Evolutionary conservation across 805 yeast genomes (phyloP), one percentile per base, ranked within the genome.

Genomic region (Lachancea thermotolerans): DNA sequence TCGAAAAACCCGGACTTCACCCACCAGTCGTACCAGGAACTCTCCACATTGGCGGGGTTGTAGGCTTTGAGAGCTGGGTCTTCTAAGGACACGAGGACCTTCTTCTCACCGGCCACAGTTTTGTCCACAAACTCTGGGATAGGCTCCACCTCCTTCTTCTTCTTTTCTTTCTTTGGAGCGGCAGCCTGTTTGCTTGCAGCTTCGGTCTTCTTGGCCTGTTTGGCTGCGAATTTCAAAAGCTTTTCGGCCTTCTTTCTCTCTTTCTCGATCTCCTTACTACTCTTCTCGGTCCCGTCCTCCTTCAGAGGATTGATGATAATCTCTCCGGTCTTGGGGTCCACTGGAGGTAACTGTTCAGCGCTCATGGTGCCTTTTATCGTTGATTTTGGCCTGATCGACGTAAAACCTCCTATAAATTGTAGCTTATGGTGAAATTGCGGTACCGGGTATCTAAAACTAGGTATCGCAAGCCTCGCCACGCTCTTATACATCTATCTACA

Each of bases 1-100:
- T 84, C 82, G 60, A 93, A 93, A 59, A 79, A 81, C 15, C 93
- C 95, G 66, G 86, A 76, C 58, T 84, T 74, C 49, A 78, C 83
- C 99, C 99, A 93, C 98, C 99, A 93, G 15, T 77, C 79, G 69
- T 91, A 91, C 99, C 99, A 93, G 11, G 96, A 86, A 46, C 95
- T 83, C 69, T 93, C 99, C 39, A 93, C 97, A 56, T 82, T 84
- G 56, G 79, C 78, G 30, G 99, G 99, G 59, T 79, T 85, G 68
- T 93, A 93, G 9, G 98, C 91, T 68, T 93, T 90, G 64, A 93
- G 79, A 16, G 97, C 81, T 17, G 96, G 90, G 63, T 90, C 95
- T 36, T 91, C 96, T 43, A 93, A 76, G 31, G 88, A 77, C n/a
- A 80, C 84, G 47, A 93, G 77, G 30, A 82, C 67, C 71, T 93